A percentile compares a stretch with the other conserved stretches of the same genome.
Conservation (phyloP, 148 eudicot species). For the Rhododendron mucronatum region DNA sequence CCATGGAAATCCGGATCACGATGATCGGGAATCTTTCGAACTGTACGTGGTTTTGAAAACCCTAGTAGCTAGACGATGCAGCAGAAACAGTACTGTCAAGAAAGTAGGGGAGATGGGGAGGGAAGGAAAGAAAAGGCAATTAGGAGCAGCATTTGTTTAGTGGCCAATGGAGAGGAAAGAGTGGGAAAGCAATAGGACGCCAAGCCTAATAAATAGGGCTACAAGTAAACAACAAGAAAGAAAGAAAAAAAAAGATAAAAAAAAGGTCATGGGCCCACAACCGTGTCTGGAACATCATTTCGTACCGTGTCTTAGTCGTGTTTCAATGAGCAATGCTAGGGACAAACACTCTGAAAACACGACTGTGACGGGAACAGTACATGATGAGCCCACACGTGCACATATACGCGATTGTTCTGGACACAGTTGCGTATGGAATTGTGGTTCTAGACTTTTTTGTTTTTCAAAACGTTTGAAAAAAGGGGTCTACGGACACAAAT, state of each 20-base stretch:
- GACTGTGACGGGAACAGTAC: too few species aligned
- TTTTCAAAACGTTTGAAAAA: too few species aligned
- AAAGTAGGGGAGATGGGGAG: constrained; percentile 11
- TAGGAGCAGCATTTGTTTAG: constrained; percentile 1
- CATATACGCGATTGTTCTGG: too few species aligned
- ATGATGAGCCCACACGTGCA: too few species aligned
- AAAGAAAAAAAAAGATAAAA: background rate
- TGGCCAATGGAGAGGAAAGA: constrained; percentile 3
- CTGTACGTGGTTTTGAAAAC: background rate
- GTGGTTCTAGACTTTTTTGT: too few species aligned
- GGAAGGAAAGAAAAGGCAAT: background rate
- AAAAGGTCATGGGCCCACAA: background rate
- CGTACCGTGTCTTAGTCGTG: too few species aligned
- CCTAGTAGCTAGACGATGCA: constrained; percentile 5
- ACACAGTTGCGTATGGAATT: too few species aligned
- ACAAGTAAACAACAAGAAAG: background rate
- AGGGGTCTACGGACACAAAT: too few species aligned
- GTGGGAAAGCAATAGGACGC: background rate
- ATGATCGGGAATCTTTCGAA: background rate
- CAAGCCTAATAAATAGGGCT: constrained; percentile 8
- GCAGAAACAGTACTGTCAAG: background rate
- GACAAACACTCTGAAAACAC: too few species aligned
- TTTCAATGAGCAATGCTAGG: too few species aligned
- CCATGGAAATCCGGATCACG: background rate
- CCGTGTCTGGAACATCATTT: too few species aligned